phyloP scores from a whole-genome alignment of 1,284 basidiomycete genomes.

The Cystobasidium slooffiae region DNA sequence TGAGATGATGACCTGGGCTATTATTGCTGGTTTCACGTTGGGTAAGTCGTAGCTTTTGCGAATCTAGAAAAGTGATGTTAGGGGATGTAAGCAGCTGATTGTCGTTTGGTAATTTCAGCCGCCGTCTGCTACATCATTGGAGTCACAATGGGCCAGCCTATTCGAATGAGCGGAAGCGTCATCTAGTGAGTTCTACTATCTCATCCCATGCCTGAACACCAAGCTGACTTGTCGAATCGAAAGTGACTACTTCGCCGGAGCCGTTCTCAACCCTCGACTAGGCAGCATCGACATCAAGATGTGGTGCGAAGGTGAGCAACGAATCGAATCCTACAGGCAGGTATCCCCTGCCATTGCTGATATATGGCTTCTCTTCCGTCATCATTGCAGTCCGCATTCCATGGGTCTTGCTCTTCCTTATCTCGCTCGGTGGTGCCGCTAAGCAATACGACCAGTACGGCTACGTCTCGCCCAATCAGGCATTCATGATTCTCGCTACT shows the following conservation, averaged over 20 bases:
- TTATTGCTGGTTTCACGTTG: slow-evolving; percentile 78
- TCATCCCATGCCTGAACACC: too few relatives aligned
- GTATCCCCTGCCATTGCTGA: too few relatives aligned
- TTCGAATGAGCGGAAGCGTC: slow-evolving; percentile 91
- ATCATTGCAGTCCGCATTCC: slow-evolving; percentile 77
- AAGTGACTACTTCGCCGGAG: slow-evolving; percentile 72
- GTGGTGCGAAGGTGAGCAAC: slow-evolving; percentile 63
- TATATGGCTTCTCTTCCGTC: too few relatives aligned
- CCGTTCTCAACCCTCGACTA: slow-evolving; percentile 88
- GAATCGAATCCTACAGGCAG: not conserved
- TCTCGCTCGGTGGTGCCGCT: slow-evolving; percentile 87
- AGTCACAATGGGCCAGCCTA: slow-evolving; percentile 71
- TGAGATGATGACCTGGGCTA: slow-evolving; percentile 91
- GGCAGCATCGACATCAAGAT: slow-evolving; percentile 96
- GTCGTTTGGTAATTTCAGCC: slow-evolving; percentile 63
- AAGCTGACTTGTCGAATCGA: too few relatives aligned
- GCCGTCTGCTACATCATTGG: slow-evolving; percentile 78
- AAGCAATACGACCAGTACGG: slow-evolving; percentile 94
- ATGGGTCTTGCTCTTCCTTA: slow-evolving; percentile 94
- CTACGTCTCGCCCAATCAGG: slow-evolving; percentile 94
- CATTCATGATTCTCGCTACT: slow-evolving; percentile 93
- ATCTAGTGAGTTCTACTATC: slow-evolving; percentile 64
- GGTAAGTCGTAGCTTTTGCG: slow-evolving; percentile 1
- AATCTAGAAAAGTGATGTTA: not conserved
- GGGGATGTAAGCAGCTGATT: not conserved